Percentiles rank a stretch among this genome's conserved stretches.
phyloP scores from a whole-genome alignment of 805 yeast species.

The Kazachstania taianensis region DNA sequence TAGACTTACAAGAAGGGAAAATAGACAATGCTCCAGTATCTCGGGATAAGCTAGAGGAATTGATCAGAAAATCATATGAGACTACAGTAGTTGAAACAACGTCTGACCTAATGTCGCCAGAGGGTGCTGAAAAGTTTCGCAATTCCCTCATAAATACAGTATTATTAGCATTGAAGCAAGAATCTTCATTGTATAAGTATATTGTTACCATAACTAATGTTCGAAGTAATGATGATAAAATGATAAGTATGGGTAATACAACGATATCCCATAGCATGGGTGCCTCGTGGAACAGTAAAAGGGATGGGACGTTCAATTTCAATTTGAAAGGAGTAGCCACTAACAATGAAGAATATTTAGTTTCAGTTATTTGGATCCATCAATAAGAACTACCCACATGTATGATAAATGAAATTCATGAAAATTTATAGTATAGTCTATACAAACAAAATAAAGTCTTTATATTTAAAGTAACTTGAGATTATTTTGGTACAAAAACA shows the following conservation, averaged over 20 bases:
- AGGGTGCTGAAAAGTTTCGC: no score
- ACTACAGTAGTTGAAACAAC: slow-evolving; percentile 1
- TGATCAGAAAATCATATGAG: slow-evolving; percentile 10
- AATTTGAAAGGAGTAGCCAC: slow-evolving; percentile 18
- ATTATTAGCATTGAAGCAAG: slow-evolving; percentile 30
- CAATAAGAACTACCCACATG: slow-evolving; percentile 9
- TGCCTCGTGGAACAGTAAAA: slow-evolving; percentile 45
- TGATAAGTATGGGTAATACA: slow-evolving; percentile 1
- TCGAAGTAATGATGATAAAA: no score
- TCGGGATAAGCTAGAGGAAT: slow-evolving; percentile 10
- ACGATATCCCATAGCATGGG: slow-evolving; percentile 34
- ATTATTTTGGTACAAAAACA: no score
- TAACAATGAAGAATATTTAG: slow-evolving; percentile 14
- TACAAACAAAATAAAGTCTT: no score
- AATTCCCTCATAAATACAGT: no score
- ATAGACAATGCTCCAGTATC: slow-evolving; percentile 15
- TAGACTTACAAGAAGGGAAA: slow-evolving; percentile 12
- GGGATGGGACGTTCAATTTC: slow-evolving; percentile 43
- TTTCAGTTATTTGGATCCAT: slow-evolving; percentile 28
- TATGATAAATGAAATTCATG: not conserved
- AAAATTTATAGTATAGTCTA: no score
- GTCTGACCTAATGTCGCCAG: no score
- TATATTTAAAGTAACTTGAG: no score
- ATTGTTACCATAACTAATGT: slow-evolving; percentile 24
- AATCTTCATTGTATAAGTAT: slow-evolving; percentile 49